A percentile compares a stretch with the other conserved stretches of the same genome.
Conservation (phyloP, 2,329 filamentous ascomycete genomes). For the Helicocarpus griseus region DNA sequence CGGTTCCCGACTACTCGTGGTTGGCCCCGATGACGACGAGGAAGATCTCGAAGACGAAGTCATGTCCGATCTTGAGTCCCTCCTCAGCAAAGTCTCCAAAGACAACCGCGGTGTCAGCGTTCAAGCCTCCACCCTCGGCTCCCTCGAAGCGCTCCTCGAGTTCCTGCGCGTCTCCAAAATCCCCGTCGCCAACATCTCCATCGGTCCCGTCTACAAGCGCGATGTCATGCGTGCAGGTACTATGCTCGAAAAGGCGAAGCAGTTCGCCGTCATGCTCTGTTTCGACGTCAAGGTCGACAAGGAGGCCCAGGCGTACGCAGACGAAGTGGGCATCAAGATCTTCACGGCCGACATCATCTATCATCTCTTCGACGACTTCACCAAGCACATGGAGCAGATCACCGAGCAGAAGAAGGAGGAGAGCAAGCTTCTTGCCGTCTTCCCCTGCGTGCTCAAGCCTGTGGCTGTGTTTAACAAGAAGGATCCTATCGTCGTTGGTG, state of each 20-base stretch:
- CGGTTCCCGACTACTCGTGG: slow-evolving; percentile 86
- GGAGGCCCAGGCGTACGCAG: slow-evolving; percentile 81
- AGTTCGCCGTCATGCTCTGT: slow-evolving; percentile 98
- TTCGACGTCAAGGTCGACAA: slow-evolving; percentile 99
- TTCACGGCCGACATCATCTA: slow-evolving; percentile 99
- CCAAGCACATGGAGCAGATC: slow-evolving; percentile 81
- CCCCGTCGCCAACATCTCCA: slow-evolving; percentile 92
- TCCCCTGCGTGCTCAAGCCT: slow-evolving; percentile 82
- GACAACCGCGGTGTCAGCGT: slow-evolving; percentile 91
- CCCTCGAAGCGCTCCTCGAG: slow-evolving; percentile 88
- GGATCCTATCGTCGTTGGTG: slow-evolving; percentile 83
- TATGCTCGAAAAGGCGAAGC: slow-evolving; percentile 92
- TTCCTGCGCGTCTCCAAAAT: slow-evolving; percentile 96
- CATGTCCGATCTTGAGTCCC: slow-evolving; percentile 82
- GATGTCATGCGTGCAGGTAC: slow-evolving; percentile 89
- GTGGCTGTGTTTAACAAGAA: slow-evolving; percentile 99
- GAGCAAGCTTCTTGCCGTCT: slow-evolving; percentile 88
- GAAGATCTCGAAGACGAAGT: slow-evolving; percentile 95
- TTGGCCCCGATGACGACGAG: slow-evolving; percentile 91
- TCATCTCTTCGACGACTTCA: slow-evolving; percentile 94
- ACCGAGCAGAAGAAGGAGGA: slow-evolving; percentile 92
- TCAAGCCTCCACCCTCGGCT: slow-evolving; percentile 93
- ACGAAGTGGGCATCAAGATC: slow-evolving; percentile 91
- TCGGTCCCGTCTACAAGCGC: slow-evolving; percentile 94
- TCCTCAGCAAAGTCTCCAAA: slow-evolving; percentile 86